Evolutionary conservation across 306 rosid genomes (phyloP).

Genomic region (Prunus persica): Prunus_persica_NCBIv2 NC_034009.1:8544001-8544500

Average conservation of each 20-base stretch:
- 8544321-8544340: not conserved
- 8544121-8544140: not conserved
- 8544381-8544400: not conserved
- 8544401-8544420: not conserved
- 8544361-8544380: not conserved
- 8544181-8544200: not conserved
- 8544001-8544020: not conserved
- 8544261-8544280: not conserved
- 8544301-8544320: not conserved
- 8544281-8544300: not conserved
- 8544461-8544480: not conserved
- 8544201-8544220: not conserved
- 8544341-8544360: not conserved
- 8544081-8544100: slow-evolving; percentile 1
- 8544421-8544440: not conserved
- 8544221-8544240: not conserved
- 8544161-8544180: not conserved
- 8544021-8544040: not conserved
- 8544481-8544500: slow-evolving; percentile 21
- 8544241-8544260: not conserved
- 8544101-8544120: not conserved
- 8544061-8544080: not conserved
- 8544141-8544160: not conserved
- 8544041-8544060: not conserved
- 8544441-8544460: not conserved